Base-by-base conservation (phyloP, 2,329 filamentous ascomycete species). In the Xylariaceae sp. region DNA sequence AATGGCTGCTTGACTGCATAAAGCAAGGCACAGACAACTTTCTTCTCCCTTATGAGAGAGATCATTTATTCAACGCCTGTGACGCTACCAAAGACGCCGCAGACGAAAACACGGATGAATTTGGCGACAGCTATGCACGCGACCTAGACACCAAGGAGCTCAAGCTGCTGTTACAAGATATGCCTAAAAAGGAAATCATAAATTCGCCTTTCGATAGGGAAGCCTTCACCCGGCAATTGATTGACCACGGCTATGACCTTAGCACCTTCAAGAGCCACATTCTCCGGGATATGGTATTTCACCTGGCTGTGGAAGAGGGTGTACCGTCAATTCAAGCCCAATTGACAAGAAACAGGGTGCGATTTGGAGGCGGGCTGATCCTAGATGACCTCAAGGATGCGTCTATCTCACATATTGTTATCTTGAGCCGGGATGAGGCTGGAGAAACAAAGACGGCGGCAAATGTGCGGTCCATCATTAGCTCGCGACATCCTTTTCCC, bases 1-100 rank as follows among this genome's bases (percentile, higher is more conserved):
- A 73, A 5, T 98, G 93, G 93, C 70, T 97, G 2, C 72, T 87
- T 22, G 90, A 97, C 63, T 93, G 88, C 57, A 74, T 95, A 25
- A 76, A 77, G 64, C 80, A 64, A 66, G 75, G 53, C 42, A 72
- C 58, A 2, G 76, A 75, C 3, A 73, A 77, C 4, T 76, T 85
- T 11, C 66, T 95, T 6, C 78, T 95, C 4, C 75, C 76, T 1
- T 75, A 73, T 34, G 76, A 80, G 53, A 73, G 68, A 3, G 56
- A 73, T 0, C 90, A 97, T 57, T 72, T 97, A 56, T 85, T 93
- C 50, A 81, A 85, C 57, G 80, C 80, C 0, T 79, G 76, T 0
- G 76, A 82, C 4, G 74, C 71, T 2, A 72, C 82, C 44, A 66
- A 69, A 33, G 70, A 70, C 6, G 70, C 73, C 6, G 79, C 84